Base-by-base conservation (phyloP, 768 basidiomycete genomes). In the Kwoniella bestiolae region DNA sequence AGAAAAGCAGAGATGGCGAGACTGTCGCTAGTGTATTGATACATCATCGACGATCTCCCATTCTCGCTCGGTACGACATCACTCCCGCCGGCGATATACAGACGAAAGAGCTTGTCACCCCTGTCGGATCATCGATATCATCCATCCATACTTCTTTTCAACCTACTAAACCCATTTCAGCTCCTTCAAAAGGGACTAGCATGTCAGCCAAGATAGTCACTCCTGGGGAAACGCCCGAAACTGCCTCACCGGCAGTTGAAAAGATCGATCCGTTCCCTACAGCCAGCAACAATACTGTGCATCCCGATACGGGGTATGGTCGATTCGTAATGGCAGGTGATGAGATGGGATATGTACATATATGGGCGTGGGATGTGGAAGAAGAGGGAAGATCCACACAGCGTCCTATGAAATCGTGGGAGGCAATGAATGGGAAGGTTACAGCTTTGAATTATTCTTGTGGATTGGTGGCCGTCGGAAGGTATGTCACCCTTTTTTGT, bases 381-480 rank as follows among this genome's bases (percentile, higher is more conserved):
- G 38, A 26, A 3, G 44, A 28, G 8, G 41, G 50, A 14, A n/a
- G 28, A 26, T 52, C 41, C 44, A 8, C 9, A 3, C 46, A 61
- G 3, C 23, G 25, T 26, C 69, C 76, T 5, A 56, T 75, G 25
- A 65, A 66, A 25, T 56, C 64, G 7, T 79, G 73, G 73, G 34
- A 63, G 29, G 72, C 69, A 21, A 64, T 61, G 50, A 60, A 65
- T 12, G 65, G 69, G 8, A 73, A 69, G 21, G 67, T 79, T 41
- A 79, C 78, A 9, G 45, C 70, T 26, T 41, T 79, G 16, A 72
- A 74, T 44, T 66, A 65, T n/a, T 65, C 68, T 21, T 65, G 76
- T 21, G 73, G 76, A 2, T 47, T 79, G 6, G 61, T 77, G 3
- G 76, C 74, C 14, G 63, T 77, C 0, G 78, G 74, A 21, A 74